Conservation (phyloP, 1,139 yeast genomes). For the Hansenula lynferdii region DNA sequence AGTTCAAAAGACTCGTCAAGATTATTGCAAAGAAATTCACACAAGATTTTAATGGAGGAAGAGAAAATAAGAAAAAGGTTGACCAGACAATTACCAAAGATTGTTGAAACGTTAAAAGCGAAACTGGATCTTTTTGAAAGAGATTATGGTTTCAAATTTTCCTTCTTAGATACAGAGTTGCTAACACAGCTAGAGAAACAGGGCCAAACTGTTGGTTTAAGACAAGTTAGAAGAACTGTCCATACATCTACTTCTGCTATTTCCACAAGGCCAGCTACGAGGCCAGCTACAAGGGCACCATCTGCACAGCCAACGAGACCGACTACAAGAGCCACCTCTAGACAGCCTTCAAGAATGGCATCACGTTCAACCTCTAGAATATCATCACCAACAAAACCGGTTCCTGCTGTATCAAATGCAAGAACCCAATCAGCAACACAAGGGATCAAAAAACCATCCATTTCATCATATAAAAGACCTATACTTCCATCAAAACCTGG, state of each 20-base stretch:
- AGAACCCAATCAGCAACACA: constrained; percentile 9
- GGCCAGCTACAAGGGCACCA: constrained; percentile 9
- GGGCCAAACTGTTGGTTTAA: constrained; percentile 4
- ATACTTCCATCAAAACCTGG: constrained; percentile 7
- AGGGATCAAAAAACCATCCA: constrained; percentile 18
- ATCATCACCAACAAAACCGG: not conserved
- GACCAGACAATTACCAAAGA: constrained; percentile 59
- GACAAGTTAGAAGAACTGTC: constrained; percentile 2
- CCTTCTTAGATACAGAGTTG: constrained; percentile 41
- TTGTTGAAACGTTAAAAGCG: constrained; percentile 46
- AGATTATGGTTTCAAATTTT: constrained; percentile 26
- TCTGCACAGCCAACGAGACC: constrained; percentile 11
- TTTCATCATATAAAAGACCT: constrained; percentile 10
- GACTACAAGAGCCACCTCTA: constrained; percentile 11
- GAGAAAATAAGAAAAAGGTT: constrained; percentile 70
- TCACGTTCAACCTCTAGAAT: constrained; percentile 13
- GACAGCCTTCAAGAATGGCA: constrained; percentile 14
- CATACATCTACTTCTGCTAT: not conserved
- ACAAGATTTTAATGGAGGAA: constrained; percentile 73
- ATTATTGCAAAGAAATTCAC: constrained; percentile 69
- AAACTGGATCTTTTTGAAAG: constrained; percentile 46
- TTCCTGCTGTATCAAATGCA: constrained; percentile 7
- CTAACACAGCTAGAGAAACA: constrained; percentile 38
- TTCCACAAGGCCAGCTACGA: constrained; percentile 10
- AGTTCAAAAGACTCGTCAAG: constrained; percentile 81